These are phyloP conservation scores for Claviceps sorghi DNA, from an alignment of 2,329 filamentous ascomycete species.

Conservation along the genomic window DNA sequence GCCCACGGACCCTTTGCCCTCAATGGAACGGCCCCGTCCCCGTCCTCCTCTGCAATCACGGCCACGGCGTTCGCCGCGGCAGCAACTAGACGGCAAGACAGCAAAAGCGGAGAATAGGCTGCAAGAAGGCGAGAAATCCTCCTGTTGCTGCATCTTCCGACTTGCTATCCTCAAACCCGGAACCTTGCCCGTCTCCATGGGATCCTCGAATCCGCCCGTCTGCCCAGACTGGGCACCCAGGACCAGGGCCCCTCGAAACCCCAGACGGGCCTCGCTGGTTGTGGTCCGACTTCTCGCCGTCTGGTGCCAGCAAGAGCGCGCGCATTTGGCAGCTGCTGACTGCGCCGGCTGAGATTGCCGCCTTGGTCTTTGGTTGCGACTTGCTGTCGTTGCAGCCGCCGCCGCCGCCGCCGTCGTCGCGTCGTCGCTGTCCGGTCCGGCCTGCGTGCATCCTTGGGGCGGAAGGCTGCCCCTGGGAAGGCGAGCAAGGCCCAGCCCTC, in stretches of 20 bases:
- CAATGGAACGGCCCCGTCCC: neutral
- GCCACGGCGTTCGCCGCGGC: neutral
- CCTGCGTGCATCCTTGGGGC: neutral
- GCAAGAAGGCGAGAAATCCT: neutral
- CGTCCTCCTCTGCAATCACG: neutral
- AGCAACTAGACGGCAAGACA: neutral
- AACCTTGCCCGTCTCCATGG: conserved; percentile 6
- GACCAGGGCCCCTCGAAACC: conserved; percentile 2
- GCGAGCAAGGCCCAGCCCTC: no score
- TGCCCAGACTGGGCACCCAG: conserved; percentile 1
- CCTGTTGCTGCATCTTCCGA: conserved; percentile 2
- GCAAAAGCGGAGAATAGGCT: neutral
- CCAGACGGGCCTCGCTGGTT: conserved; percentile 1
- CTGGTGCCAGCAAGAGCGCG: neutral
- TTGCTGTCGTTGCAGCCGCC: neutral
- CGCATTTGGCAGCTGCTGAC: neutral
- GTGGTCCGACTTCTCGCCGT: neutral
- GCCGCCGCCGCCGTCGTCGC: neutral
- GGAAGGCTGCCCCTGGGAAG: neutral
- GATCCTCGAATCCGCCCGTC: conserved; percentile 4
- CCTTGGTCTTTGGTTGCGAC: neutral
- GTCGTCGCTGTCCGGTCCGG: neutral
- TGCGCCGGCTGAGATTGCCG: neutral
- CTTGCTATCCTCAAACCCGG: conserved; percentile 5
- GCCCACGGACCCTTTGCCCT: neutral